Conservation (phyloP, 805 yeast species). For the Teunomyces stri region DNA sequence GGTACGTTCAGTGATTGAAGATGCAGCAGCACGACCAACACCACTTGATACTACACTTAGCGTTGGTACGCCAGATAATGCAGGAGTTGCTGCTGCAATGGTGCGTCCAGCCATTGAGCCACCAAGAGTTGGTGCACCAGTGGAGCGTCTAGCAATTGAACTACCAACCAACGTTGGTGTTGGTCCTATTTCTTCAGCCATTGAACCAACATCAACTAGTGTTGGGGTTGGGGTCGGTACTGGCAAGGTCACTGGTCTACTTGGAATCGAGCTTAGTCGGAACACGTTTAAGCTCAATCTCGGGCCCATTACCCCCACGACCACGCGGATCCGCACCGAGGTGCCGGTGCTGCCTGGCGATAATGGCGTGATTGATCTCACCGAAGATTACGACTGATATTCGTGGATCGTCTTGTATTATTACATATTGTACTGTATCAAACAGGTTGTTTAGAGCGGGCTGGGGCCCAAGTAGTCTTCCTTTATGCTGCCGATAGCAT, state of each 20-base stretch:
- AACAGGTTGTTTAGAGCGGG: conserved; percentile 31
- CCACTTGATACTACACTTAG: no score
- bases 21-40: no score
- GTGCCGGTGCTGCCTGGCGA: not conserved
- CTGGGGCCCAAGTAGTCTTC: conserved; percentile 94
- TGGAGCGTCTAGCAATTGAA: no score
- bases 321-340: not conserved
- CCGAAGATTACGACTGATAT: conserved; percentile 4
- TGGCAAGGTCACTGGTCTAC: conserved; percentile 13
- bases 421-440: conserved; percentile 4
- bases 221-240: no score
- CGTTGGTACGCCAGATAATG: no score
- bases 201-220: no score
- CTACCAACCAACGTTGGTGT: no score
- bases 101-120: no score
- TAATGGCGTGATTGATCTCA: conserved; percentile 14
- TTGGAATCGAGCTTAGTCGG: conserved; percentile 19
- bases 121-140: no score
- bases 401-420: not conserved
- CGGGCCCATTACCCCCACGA: not conserved
- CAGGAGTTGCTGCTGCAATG: no score
- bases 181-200: no score
- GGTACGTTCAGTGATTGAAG: no score
- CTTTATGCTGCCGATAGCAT: conserved; percentile 96
- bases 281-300: not conserved